Conservation (phyloP, 768 basidiomycete species). For the Suillus clintonianus region DNA sequence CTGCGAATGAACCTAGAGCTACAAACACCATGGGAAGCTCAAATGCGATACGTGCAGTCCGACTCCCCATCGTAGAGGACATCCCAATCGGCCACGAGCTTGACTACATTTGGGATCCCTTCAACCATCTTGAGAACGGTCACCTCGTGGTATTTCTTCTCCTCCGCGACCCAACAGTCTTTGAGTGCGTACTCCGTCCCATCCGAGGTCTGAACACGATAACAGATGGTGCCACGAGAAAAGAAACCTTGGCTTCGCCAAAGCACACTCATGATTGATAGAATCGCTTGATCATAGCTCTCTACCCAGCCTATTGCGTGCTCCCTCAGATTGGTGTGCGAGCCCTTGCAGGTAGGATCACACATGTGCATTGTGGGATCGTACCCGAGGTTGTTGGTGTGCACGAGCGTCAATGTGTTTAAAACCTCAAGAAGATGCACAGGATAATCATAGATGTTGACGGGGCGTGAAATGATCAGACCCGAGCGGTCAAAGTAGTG, state of each 20-base stretch:
- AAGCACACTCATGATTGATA: background rate
- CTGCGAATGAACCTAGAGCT: background rate
- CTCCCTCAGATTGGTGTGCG: background rate
- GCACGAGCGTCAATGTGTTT: background rate
- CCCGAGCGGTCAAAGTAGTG: background rate
- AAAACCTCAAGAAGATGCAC: background rate
- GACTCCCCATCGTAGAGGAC: background rate
- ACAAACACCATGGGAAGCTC: background rate
- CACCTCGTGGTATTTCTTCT: background rate
- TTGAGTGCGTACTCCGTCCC: background rate
- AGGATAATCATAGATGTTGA: background rate
- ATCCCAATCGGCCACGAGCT: background rate
- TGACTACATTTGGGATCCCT: background rate
- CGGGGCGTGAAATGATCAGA: background rate
- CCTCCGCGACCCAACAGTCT: background rate
- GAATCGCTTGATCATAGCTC: no score
- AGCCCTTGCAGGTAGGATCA: background rate
- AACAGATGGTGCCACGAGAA: background rate
- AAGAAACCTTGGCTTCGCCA: constrained; percentile 1
- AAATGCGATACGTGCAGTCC: background rate
- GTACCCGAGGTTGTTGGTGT: background rate
- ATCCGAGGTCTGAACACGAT: background rate
- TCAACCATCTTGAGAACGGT: background rate
- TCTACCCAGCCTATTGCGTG: background rate
- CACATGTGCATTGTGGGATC: constrained; percentile 1